Evolutionary conservation across 371 early-diverging fungal species (phyloP).

Genomic region (Blakeslea trispora): DNA sequence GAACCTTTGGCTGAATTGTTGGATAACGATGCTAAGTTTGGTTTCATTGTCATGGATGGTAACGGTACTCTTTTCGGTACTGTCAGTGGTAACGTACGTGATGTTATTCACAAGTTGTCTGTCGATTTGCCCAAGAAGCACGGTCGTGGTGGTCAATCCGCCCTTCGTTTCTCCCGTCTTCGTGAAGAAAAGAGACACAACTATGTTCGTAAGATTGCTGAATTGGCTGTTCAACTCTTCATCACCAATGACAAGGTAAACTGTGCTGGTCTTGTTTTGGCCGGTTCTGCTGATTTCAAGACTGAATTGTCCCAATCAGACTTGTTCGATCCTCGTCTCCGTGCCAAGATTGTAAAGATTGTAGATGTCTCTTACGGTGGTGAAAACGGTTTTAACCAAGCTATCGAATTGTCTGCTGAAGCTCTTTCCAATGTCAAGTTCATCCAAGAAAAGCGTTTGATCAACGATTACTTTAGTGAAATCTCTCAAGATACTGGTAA

Average conservation of each 20-base stretch:
- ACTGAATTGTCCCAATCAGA: conserved; percentile 94
- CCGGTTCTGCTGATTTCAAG: conserved; percentile 99
- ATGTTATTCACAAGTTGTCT: conserved; percentile 92
- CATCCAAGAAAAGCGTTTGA: conserved; percentile 98
- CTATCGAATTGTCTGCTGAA: conserved; percentile 96
- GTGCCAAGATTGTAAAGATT: conserved; percentile 88
- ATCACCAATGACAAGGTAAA: conserved; percentile 64
- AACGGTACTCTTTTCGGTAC: conserved; percentile 97
- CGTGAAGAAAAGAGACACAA: conserved; percentile 99
- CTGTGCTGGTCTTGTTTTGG: conserved; percentile 93
- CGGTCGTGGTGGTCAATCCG: conserved; percentile 99
- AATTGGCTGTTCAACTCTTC: conserved; percentile 82
- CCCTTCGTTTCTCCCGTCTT: conserved; percentile 99
- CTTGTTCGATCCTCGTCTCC: conserved; percentile 92
- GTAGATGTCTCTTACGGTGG: conserved; percentile 99
- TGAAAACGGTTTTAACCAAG: conserved; percentile 99
- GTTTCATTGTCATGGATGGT: conserved; percentile 99
- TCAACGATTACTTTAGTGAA: conserved; percentile 97
- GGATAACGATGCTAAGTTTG: conserved; percentile 97
- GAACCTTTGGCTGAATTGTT: conserved; percentile 93
- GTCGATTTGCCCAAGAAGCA: conserved; percentile 99
- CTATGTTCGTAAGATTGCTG: conserved; percentile 99
- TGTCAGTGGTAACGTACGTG: conserved; percentile 97
- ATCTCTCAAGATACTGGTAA: conserved; percentile 97
- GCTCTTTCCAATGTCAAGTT: conserved; percentile 97